phyloP scores from a whole-genome alignment of 2,329 filamentous ascomycete genomes.

The Juglanconis juglandina region DNA sequence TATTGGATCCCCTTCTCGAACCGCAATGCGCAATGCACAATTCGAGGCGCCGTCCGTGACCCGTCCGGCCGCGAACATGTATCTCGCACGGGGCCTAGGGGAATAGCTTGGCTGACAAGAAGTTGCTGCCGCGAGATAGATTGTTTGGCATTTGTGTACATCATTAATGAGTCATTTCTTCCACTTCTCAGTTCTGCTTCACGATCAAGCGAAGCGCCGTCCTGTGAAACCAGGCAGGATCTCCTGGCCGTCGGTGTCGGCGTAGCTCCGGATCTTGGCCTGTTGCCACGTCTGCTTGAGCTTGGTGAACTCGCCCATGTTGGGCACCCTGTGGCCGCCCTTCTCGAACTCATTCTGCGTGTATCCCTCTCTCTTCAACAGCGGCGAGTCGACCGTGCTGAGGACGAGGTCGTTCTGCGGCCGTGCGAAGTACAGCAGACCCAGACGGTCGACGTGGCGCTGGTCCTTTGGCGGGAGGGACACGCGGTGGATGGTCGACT shows the following conservation, averaged over 20 bases:
- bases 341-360: conserved; percentile 36
- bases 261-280: conserved; percentile 22
- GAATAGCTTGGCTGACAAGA: too few species aligned
- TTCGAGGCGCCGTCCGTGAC: too few species aligned
- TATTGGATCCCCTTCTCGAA: too few species aligned
- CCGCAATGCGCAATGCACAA: too few species aligned
- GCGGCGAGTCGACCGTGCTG: conserved; percentile 35
- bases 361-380: conserved; percentile 32
- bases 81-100: too few species aligned
- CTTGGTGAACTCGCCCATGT: conserved; percentile 36
- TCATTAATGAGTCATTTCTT: background rate
- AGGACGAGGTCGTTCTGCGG: conserved; percentile 37
- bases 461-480: conserved; percentile 38
- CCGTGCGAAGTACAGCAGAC: conserved; percentile 50
- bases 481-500: conserved; percentile 34
- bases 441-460: conserved; percentile 43
- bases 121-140: too few species aligned
- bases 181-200: background rate
- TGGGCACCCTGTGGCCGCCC: conserved; percentile 29
- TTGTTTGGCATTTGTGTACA: too few species aligned
- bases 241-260: conserved; percentile 26
- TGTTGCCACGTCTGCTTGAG: conserved; percentile 38
- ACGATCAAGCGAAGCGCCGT: background rate
- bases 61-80: too few species aligned
- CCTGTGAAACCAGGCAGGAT: conserved; percentile 34